Conservation (phyloP, 208 protist genomes). For the Trichomonas gallinae region DNA sequence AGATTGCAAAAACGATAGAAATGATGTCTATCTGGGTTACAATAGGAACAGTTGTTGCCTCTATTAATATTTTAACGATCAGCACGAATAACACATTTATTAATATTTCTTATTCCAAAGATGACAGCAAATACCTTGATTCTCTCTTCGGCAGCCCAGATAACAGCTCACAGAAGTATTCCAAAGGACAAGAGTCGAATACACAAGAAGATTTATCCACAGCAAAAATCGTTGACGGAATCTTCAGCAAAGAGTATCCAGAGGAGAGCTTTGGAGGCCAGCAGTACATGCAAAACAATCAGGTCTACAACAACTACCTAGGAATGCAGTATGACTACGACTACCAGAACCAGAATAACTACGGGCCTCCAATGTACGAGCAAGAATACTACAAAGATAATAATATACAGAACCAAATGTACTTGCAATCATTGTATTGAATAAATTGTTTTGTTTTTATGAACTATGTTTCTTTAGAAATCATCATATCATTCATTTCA, state of each 20-base stretch:
- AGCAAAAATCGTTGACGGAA: not conserved
- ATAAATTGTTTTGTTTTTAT: not conserved
- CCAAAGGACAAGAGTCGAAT: not conserved
- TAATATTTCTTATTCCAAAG: not conserved
- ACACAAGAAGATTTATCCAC: not conserved
- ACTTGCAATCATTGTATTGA: not conserved
- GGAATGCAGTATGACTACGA: not conserved
- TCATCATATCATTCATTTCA: no score
- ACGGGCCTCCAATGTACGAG: not conserved
- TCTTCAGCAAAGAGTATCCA: not conserved
- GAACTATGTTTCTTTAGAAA: no score
- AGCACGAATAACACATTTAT: not conserved
- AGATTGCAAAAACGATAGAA: not conserved
- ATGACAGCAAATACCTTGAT: not conserved
- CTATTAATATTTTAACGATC: not conserved
- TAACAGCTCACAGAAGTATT: not conserved
- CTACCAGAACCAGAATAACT: not conserved
- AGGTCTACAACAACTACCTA: not conserved
- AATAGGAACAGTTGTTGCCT: not conserved
- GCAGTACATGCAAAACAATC: not conserved
- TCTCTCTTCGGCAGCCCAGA: not conserved
- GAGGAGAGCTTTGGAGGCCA: not conserved
- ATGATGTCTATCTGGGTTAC: not conserved
- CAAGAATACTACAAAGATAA: not conserved
- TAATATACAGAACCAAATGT: not conserved